Conservation (phyloP, 176 grass and related monocot species). For the Triticum timopheevii region DNA sequence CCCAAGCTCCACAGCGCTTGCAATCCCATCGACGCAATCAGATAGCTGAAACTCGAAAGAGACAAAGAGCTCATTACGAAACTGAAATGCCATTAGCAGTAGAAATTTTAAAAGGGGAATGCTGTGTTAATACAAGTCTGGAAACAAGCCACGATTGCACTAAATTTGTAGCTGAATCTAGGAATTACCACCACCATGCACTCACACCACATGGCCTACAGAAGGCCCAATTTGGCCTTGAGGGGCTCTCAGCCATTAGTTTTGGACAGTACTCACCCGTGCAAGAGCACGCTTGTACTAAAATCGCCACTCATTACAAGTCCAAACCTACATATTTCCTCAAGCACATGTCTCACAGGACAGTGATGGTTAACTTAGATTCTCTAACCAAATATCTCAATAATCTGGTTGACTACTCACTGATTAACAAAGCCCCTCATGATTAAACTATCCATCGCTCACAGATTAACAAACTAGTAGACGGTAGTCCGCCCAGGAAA, state of each 20-base stretch:
- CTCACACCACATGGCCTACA: neutral
- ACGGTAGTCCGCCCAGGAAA: neutral
- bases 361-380: too few species aligned
- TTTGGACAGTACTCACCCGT: neutral
- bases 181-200: neutral
- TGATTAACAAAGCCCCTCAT: neutral
- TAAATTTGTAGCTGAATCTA: neutral
- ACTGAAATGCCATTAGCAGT: neutral
- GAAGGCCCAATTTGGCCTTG: neutral
- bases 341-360: too few species aligned
- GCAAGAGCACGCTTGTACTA: too few species aligned
- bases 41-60: constrained; percentile 60
- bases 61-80: neutral
- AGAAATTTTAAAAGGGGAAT: neutral
- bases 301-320: too few species aligned
- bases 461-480: too few species aligned
- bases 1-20: constrained; percentile 87
- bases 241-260: neutral
- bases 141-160: neutral
- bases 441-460: neutral
- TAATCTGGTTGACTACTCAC: neutral
- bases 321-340: too few species aligned
- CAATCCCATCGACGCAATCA: constrained; percentile 90
- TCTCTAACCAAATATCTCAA: neutral
- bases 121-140: neutral